phyloP scores from a whole-genome alignment of 2,329 filamentous ascomycete genomes.

The Paracorniculantispora psalliotae region DNA sequence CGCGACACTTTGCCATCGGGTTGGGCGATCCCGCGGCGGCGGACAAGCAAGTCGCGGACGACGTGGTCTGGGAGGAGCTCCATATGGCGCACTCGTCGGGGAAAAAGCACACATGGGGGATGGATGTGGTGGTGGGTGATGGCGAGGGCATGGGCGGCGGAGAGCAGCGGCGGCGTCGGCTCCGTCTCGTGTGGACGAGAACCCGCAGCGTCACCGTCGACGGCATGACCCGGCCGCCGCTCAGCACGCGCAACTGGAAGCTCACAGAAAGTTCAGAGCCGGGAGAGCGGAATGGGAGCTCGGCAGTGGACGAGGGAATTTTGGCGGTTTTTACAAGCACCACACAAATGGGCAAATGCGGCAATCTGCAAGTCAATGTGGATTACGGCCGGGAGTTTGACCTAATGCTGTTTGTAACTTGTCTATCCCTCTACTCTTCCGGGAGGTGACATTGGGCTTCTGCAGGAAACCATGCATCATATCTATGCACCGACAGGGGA shows the following conservation, averaged over 20 bases:
- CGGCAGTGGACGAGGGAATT: neutral
- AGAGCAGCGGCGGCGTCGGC: neutral
- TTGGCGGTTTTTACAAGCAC: slow-evolving; percentile 15
- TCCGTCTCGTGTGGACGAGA: slow-evolving; percentile 14
- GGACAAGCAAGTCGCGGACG: neutral
- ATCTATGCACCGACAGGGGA: no score
- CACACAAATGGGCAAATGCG: slow-evolving; percentile 2
- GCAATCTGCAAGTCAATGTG: slow-evolving; percentile 15
- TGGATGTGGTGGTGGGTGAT: slow-evolving; percentile 1
- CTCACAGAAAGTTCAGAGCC: neutral
- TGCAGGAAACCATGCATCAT: neutral
- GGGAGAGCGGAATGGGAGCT: neutral
- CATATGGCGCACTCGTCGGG: slow-evolving; percentile 7
- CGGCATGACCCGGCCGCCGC: slow-evolving; percentile 11
- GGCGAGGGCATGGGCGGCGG: no score
- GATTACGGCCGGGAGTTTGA: slow-evolving; percentile 14
- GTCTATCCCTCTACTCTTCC: slow-evolving; percentile 11
- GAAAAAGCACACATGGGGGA: slow-evolving; percentile 10
- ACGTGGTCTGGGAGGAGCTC: slow-evolving; percentile 9
- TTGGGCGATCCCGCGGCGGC: neutral
- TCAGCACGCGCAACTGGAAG: slow-evolving; percentile 16
- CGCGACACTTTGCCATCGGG: slow-evolving; percentile 1
- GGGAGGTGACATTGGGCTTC: neutral
- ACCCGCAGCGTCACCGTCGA: slow-evolving; percentile 14
- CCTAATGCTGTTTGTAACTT: slow-evolving; percentile 13